Evolutionary conservation across 2,329 filamentous ascomycete species (phyloP).

Genomic region (Cladosporium sp.): DNA sequence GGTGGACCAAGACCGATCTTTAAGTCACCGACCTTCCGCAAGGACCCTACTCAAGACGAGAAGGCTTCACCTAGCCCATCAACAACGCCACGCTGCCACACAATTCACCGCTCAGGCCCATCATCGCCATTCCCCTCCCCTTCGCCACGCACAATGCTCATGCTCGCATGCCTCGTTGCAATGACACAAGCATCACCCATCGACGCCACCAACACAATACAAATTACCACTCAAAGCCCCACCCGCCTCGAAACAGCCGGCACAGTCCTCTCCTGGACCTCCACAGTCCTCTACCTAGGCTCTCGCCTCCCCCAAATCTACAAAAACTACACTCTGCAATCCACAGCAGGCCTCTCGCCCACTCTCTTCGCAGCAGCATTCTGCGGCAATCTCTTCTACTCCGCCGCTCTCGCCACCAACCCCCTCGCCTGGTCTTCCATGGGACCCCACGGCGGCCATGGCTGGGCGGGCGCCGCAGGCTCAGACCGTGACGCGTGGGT

Average conservation of each 20-base stretch:
- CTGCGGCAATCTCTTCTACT: conserved; percentile 64
- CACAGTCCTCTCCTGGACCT: conserved; percentile 52
- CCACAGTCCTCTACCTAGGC: conserved; percentile 53
- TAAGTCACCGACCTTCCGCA: conserved; percentile 27
- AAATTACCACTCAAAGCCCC: conserved; percentile 16
- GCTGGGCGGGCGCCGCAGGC: conserved; percentile 55
- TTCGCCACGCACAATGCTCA: conserved; percentile 43
- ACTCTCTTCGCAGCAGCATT: conserved; percentile 63
- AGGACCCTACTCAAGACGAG: conserved; percentile 21
- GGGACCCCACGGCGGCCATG: conserved; percentile 48
- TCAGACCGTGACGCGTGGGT: conserved; percentile 55
- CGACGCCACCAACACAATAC: conserved; percentile 15
- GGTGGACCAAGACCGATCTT: conserved; percentile 27
- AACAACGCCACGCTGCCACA: conserved; percentile 22
- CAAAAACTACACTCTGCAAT: conserved; percentile 60
- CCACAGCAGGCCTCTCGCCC: conserved; percentile 59
- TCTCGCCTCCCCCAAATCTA: conserved; percentile 61
- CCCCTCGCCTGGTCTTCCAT: conserved; percentile 59
- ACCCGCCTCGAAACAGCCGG: conserved; percentile 42
- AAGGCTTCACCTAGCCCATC: conserved; percentile 20
- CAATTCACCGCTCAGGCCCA: conserved; percentile 26
- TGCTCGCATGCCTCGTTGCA: conserved; percentile 43
- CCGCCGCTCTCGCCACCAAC: conserved; percentile 56
- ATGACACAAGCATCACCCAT: conserved; percentile 36
- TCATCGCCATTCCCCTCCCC: conserved; percentile 38